phyloP scores from a whole-genome alignment of 805 yeast species.

The Barnettozyma pratensis region DNA sequence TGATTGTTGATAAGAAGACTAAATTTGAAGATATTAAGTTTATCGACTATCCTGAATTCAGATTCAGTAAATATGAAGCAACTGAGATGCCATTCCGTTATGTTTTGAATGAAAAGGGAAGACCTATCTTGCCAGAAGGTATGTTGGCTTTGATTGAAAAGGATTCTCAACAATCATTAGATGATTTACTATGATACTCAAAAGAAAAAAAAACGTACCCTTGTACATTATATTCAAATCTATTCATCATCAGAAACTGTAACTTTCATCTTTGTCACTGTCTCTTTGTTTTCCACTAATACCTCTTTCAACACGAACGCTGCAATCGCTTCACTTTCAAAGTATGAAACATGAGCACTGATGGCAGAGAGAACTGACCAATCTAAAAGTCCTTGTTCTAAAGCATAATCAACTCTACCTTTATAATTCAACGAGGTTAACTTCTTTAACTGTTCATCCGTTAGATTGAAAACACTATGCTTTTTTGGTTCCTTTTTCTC shows the following conservation, averaged over 20 bases:
- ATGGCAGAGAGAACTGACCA: conserved; percentile 75
- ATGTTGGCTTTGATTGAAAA: conserved; percentile 82
- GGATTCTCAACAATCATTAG: conserved; percentile 80
- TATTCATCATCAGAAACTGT: not conserved
- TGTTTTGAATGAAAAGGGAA: conserved; percentile 53
- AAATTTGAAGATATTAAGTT: conserved; percentile 71
- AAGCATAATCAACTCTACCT: conserved; percentile 77
- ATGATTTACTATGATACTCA: conserved; percentile 43
- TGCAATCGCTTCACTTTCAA: conserved; percentile 82
- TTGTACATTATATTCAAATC: not conserved
- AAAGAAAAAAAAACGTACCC: too few species aligned
- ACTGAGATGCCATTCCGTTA: conserved; percentile 98
- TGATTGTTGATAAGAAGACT: conserved; percentile 55
- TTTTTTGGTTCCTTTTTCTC: conserved; percentile 4
- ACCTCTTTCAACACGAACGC: conserved; percentile 68
- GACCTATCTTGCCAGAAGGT: conserved; percentile 87
- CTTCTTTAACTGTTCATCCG: conserved; percentile 28
- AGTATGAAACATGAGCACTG: conserved; percentile 84
- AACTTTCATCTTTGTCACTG: conserved; percentile 28
- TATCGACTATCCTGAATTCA: conserved; percentile 91
- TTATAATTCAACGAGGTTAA: conserved; percentile 52
- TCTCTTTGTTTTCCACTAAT: conserved; percentile 18
- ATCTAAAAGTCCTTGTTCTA: conserved; percentile 76
- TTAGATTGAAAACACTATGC: conserved; percentile 18
- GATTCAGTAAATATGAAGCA: conserved; percentile 82